Percentiles rank a stretch among this genome's conserved stretches.
Conservation (phyloP, 2,329 filamentous ascomycete species). For the Trichophaea hybrida region DNA sequence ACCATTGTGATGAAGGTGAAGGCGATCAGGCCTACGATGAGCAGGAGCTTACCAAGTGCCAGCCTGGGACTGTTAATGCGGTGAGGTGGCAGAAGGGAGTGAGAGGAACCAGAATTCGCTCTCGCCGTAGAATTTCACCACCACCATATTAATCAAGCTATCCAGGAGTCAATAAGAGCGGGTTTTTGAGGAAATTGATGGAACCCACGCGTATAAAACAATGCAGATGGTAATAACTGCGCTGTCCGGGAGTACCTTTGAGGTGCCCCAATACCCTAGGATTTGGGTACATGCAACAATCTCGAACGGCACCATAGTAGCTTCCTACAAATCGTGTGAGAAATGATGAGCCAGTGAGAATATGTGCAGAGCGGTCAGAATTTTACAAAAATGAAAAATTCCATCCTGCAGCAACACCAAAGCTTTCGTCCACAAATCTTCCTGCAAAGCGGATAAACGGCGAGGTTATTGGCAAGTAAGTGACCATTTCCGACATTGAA, state of each 20-base stretch:
- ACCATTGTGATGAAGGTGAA: constrained; percentile 76
- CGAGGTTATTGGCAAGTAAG: constrained; percentile 60
- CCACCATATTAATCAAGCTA: constrained; percentile 52
- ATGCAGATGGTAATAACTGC: constrained; percentile 48
- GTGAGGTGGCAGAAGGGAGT: not conserved
- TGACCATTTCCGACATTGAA: constrained; percentile 55
- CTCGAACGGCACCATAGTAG: constrained; percentile 52
- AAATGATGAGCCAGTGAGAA: not conserved
- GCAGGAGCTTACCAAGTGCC: constrained; percentile 54
- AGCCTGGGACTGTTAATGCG: constrained; percentile 30
- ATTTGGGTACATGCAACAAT: constrained; percentile 51
- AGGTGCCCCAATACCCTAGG: constrained; percentile 44
- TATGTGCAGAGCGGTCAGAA: not conserved
- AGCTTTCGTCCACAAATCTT: constrained; percentile 59
- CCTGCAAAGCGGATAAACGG: constrained; percentile 67
- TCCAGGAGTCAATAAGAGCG: not conserved
- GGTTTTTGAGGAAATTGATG: not conserved
- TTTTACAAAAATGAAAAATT: constrained; percentile 37
- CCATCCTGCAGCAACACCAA: constrained; percentile 58
- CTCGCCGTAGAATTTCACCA: constrained; percentile 61
- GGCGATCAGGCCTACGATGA: constrained; percentile 55
- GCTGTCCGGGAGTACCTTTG: constrained; percentile 43
- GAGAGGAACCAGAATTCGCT: constrained; percentile 45
- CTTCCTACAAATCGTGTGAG: constrained; percentile 39
- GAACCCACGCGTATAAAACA: constrained; percentile 42